Conservation (phyloP, 208 protist genomes). For the Trypanosoma rangeli region DNA sequence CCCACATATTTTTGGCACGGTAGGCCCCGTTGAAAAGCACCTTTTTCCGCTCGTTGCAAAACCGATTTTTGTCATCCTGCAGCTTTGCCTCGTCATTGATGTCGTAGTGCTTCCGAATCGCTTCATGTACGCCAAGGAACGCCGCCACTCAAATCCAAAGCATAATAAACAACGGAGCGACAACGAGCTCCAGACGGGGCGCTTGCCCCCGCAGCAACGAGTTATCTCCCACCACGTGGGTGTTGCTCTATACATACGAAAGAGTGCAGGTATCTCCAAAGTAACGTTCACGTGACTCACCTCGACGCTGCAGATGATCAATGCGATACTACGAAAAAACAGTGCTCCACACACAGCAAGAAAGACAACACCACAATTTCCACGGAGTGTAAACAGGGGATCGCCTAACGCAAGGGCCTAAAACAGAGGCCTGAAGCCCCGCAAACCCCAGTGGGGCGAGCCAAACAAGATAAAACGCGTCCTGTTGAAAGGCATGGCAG, state of each 20-base stretch:
- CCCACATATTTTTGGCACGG: constrained; percentile 65
- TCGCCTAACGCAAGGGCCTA: constrained; percentile 37
- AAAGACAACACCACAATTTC: constrained; percentile 66
- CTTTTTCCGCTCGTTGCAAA: constrained; percentile 49
- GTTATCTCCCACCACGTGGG: background rate
- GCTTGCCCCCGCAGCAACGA: constrained; percentile 28
- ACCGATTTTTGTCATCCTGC: constrained; percentile 54
- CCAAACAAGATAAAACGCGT: constrained; percentile 48
- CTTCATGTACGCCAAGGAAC: constrained; percentile 58
- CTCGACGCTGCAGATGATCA: background rate
- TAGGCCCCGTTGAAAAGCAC: constrained; percentile 62
- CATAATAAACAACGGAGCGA: constrained; percentile 39
- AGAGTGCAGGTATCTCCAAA: background rate
- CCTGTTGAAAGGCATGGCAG: constrained; percentile 58
- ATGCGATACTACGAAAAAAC: constrained; percentile 49
- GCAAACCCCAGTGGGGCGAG: constrained; percentile 55
- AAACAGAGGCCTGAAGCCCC: constrained; percentile 53
- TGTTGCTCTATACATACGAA: background rate
- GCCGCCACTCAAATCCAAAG: constrained; percentile 58
- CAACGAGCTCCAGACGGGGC: constrained; percentile 40
- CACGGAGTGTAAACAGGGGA: constrained; percentile 34
- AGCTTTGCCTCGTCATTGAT: constrained; percentile 79
- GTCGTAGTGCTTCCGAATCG: constrained; percentile 75
- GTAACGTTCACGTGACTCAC: background rate
- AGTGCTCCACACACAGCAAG: constrained; percentile 50